Conservation (phyloP, 2,329 filamentous ascomycete species). For the Epichloe baconii region DNA sequence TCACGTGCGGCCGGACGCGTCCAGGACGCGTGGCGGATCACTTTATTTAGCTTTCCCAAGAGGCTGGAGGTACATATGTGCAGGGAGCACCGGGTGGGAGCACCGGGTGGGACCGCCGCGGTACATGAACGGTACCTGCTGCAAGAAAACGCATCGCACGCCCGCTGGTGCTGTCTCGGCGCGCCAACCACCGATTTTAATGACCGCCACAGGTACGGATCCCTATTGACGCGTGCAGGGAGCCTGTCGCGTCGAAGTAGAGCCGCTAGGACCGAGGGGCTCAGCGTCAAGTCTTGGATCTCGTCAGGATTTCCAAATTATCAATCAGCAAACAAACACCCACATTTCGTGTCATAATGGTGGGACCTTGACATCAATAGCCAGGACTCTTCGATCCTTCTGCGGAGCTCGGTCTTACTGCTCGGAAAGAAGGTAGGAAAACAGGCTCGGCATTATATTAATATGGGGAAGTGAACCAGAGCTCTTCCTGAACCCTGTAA, state of each 20-base stretch:
- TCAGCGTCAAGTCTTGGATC: constrained; percentile 7
- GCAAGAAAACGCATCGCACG: neutral
- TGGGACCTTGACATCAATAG: constrained; percentile 6
- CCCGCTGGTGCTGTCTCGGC: neutral
- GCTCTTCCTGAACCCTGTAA: neutral
- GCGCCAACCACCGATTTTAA: constrained; percentile 8
- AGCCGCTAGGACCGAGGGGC: neutral
- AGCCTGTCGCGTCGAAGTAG: constrained; percentile 12
- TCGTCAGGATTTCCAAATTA: constrained; percentile 11
- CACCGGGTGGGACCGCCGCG: neutral
- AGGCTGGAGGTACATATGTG: constrained; percentile 4
- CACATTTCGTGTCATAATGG: constrained; percentile 11
- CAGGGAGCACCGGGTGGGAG: neutral
- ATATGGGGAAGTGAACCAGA: neutral
- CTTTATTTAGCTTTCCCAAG: constrained; percentile 9
- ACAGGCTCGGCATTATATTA: neutral
- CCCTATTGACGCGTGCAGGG: constrained; percentile 10
- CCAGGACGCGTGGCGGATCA: constrained; percentile 11
- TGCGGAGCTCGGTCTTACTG: constrained; percentile 8
- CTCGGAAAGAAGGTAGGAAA: constrained; percentile 12
- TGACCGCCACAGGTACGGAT: neutral
- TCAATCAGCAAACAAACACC: constrained; percentile 20
- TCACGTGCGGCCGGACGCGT: constrained; percentile 27
- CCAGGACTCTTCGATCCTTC: neutral
- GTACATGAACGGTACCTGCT: constrained; percentile 6